These are phyloP conservation scores for Aspergillus chevalieri DNA, from an alignment of 2,329 filamentous ascomycete genomes.

Conservation along the genomic window DNA sequence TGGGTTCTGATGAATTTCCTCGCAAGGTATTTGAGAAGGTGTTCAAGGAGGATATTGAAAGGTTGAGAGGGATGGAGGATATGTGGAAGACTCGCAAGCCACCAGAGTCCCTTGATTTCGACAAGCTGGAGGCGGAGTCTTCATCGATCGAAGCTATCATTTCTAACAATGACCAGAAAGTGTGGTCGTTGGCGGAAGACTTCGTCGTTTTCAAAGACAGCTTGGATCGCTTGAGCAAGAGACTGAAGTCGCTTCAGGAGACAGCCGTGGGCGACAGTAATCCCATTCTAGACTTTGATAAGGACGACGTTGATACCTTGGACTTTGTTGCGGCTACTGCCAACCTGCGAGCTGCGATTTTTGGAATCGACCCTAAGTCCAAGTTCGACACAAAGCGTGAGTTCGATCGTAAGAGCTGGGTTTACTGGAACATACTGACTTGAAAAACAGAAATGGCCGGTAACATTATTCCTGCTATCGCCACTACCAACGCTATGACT, in stretches of 20 bases:
- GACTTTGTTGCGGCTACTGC: conserved; percentile 90
- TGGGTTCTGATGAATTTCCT: conserved; percentile 71
- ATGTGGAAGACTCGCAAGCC: conserved; percentile 87
- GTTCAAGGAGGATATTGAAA: conserved; percentile 75
- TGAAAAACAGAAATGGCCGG: conserved; percentile 74
- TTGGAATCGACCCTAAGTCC: conserved; percentile 79
- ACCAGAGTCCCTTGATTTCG: conserved; percentile 68
- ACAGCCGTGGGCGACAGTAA: conserved; percentile 35
- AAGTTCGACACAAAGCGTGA: conserved; percentile 87
- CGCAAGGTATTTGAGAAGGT: conserved; percentile 87
- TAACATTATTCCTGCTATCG: conserved; percentile 97
- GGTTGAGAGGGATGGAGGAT: conserved; percentile 79
- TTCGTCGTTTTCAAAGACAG: conserved; percentile 73
- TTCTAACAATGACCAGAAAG: conserved; percentile 61
- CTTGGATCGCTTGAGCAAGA: conserved; percentile 66
- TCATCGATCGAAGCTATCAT: conserved; percentile 49
- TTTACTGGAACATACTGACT: conserved; percentile 1
- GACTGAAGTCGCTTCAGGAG: conserved; percentile 60
- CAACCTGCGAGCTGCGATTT: conserved; percentile 83
- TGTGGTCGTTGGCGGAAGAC: conserved; percentile 80
- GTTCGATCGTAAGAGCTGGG: conserved; percentile 10
- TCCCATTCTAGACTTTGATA: conserved; percentile 80
- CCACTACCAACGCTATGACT: conserved; percentile 94
- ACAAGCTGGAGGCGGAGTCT: conserved; percentile 52
- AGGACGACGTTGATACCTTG: conserved; percentile 89